These are phyloP conservation scores for Chalara sp. DNA, from an alignment of 2,329 filamentous ascomycete species.

Conservation along the genomic window DNA sequence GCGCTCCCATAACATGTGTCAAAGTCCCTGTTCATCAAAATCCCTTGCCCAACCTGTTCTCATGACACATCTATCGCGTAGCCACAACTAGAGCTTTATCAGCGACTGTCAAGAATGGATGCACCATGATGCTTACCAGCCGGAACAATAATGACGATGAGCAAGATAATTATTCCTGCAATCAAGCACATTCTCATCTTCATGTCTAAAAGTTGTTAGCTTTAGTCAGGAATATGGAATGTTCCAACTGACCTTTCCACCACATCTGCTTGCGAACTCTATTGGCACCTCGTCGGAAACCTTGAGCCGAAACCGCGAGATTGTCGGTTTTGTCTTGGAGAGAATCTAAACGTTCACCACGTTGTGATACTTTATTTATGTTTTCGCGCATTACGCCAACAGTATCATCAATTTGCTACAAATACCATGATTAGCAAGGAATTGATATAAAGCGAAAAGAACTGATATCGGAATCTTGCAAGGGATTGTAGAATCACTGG, in stretches of 20 bases:
- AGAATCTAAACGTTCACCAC: constrained; percentile 80
- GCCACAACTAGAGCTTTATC: constrained; percentile 33
- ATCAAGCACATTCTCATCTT: constrained; percentile 99
- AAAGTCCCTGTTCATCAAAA: neutral
- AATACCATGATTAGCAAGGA: constrained; percentile 13
- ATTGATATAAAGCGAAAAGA: constrained; percentile 1
- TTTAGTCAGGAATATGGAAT: constrained; percentile 17
- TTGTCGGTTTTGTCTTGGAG: constrained; percentile 95
- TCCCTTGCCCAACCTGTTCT: too few species aligned
- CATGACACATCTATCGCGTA: constrained; percentile 20
- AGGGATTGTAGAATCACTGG: neutral
- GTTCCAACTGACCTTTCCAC: constrained; percentile 3
- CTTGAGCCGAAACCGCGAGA: constrained; percentile 84
- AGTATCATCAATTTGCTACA: constrained; percentile 97
- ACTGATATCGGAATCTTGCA: neutral
- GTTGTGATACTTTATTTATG: constrained; percentile 92
- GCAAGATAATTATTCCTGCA: constrained; percentile 80
- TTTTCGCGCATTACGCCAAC: constrained; percentile 95
- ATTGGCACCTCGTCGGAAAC: constrained; percentile 94
- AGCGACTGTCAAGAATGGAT: neutral
- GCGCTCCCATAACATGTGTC: constrained; percentile 7
- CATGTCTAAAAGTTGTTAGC: constrained; percentile 56
- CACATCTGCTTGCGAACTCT: constrained; percentile 78
- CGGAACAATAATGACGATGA: constrained; percentile 91
- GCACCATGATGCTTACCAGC: constrained; percentile 57